A percentile compares a stretch with the other conserved stretches of the same genome.
These are phyloP conservation scores for Lojkania enalia DNA, from an alignment of 2,329 filamentous ascomycete genomes.

Conservation along the genomic window DNA sequence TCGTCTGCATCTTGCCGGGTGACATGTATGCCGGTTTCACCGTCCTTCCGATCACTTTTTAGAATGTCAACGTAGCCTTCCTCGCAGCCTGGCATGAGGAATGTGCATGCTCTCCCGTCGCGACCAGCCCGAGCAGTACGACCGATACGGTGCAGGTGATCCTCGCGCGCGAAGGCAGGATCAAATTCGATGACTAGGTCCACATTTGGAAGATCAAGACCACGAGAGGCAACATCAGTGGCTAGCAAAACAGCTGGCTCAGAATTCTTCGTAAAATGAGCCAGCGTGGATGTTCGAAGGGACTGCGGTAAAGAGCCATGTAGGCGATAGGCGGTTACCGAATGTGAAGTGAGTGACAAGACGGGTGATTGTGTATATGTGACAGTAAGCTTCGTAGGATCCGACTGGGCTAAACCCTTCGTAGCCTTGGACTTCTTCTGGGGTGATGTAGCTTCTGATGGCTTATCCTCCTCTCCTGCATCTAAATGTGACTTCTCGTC, in stretches of 20 bases:
- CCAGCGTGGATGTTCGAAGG: constrained; percentile 82
- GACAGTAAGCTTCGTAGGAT: constrained; percentile 46
- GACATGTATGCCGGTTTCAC: constrained; percentile 61
- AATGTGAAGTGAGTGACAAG: constrained; percentile 75
- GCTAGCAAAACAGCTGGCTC: constrained; percentile 84
- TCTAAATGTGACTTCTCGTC: constrained; percentile 27
- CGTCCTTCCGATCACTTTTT: constrained; percentile 68
- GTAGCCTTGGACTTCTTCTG: constrained; percentile 36
- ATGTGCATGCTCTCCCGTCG: constrained; percentile 82
- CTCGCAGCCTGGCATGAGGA: constrained; percentile 87
- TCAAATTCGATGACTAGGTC: constrained; percentile 97
- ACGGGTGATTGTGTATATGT: constrained; percentile 72
- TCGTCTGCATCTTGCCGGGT: constrained; percentile 66
- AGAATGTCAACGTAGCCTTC: constrained; percentile 86
- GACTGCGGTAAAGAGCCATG: constrained; percentile 91
- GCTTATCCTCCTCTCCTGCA: constrained; percentile 13
- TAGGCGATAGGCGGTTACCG: constrained; percentile 79
- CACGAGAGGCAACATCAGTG: constrained; percentile 93
- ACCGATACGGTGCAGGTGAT: constrained; percentile 93
- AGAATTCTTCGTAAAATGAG: constrained; percentile 73
- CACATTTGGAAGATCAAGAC: constrained; percentile 91
- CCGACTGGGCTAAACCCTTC: constrained; percentile 46
- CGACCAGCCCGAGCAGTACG: constrained; percentile 92
- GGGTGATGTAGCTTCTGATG: neutral
- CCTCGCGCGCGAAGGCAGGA: constrained; percentile 87